Percentiles rank a stretch among this genome's conserved stretches.
Evolutionary conservation across 2,329 filamentous ascomycete species (phyloP).

Genomic region (Colletotrichum zoysiae): DNA sequence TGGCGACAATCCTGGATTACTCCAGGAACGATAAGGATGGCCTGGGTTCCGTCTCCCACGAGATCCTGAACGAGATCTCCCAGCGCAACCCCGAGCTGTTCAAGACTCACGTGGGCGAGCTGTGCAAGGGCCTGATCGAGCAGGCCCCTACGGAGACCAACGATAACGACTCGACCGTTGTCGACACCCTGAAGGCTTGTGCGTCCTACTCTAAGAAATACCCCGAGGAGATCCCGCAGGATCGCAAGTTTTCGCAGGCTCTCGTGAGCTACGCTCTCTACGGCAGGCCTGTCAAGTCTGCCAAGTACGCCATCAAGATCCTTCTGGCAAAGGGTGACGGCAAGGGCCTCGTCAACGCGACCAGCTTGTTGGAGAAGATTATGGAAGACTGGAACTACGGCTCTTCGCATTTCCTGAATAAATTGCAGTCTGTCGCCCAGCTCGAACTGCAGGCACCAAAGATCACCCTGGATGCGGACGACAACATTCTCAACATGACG

Average conservation of each 20-base stretch:
- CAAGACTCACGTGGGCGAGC: conserved; percentile 90
- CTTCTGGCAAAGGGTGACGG: conserved; percentile 80
- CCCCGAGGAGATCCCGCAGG: conserved; percentile 83
- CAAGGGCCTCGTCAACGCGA: conserved; percentile 84
- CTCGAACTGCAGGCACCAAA: conserved; percentile 81
- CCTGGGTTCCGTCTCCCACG: conserved; percentile 83
- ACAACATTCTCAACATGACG: conserved; percentile 83
- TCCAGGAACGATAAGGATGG: conserved; percentile 86
- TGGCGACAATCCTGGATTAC: conserved; percentile 89
- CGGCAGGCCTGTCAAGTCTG: conserved; percentile 83
- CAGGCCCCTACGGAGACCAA: conserved; percentile 79
- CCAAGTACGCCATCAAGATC: conserved; percentile 95
- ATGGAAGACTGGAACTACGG: conserved; percentile 81
- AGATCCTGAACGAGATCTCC: conserved; percentile 92
- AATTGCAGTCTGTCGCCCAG: conserved; percentile 78
- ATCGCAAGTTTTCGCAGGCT: conserved; percentile 84
- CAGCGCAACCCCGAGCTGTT: conserved; percentile 90
- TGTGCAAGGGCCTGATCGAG: conserved; percentile 87
- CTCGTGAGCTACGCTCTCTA: conserved; percentile 86
- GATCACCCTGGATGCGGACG: conserved; percentile 78
- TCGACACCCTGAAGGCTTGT: conserved; percentile 93
- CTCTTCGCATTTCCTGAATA: conserved; percentile 80
- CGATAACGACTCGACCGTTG: conserved; percentile 78
- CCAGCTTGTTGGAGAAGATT: conserved; percentile 82
- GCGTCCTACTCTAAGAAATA: conserved; percentile 91